Evolutionary conservation across 1,139 yeast species (phyloP), one percentile per base, ranked within the genome.

Genomic region (Zygoascus sp.): DNA sequence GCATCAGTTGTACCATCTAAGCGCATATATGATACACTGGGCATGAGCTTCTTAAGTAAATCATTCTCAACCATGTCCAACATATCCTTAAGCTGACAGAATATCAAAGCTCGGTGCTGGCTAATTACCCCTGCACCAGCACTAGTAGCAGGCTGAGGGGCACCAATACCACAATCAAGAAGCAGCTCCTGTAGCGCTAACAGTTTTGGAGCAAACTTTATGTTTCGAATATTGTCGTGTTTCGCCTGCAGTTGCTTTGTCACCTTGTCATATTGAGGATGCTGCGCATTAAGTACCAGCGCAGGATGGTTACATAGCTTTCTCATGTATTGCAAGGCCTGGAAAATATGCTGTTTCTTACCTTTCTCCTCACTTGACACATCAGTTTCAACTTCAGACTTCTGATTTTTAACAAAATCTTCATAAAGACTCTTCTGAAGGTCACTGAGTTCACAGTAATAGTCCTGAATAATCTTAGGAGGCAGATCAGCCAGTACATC

Each of bases 21-120:
- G 57, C 98, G 79, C 94, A 92, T 83, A 61, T 87, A 94, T 0
- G 97, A 83, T 1, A 94, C 98, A 2, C 84, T 76, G 0, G 98
- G 97, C 79, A 94, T 79, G 57, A 81, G 77, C 61, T 83, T 88
- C 61, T 79, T 82, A 53, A 94, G 75, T 47, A 94, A 73, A 57
- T 92, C 96, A 51, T 83, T 81, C 64, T 94, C 98, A 42, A 94
- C 96, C 74, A 92, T 86, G 62, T 94, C 97, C 57, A 94, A 74
- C 99, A 94, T 94, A 62, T 94, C 98, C 64, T 92, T 92, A 67
- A 92, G 75, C 64, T 94, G 99, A 68, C 97, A 94, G 67, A 94
- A 94, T 46, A 94, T 83, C 57, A 94, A 77, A 0, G 96, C 98
- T 53, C 99, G 78, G 65, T 94, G 99, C 60, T 89, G 97, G 39